phyloP scores from a whole-genome alignment of 805 yeast species.

The Crinitomyces ghanaensis region DNA sequence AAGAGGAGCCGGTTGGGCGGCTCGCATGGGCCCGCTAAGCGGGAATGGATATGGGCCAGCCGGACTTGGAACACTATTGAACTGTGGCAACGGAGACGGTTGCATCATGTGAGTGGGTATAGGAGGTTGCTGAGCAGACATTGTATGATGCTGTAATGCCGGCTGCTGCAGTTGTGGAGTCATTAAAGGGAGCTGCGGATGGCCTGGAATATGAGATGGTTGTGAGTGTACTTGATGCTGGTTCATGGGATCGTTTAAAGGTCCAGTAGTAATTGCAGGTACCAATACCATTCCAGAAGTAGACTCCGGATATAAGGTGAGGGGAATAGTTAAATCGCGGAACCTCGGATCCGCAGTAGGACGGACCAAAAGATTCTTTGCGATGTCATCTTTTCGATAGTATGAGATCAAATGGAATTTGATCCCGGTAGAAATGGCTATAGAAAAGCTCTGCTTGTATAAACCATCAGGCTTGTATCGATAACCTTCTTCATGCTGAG shows the following conservation, averaged over 20 bases:
- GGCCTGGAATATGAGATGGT: slow-evolving; percentile 4
- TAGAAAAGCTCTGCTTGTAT: slow-evolving; percentile 51
- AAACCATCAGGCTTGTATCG: slow-evolving; percentile 41
- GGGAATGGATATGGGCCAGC: too few relatives aligned
- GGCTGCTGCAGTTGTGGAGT: slow-evolving; percentile 3
- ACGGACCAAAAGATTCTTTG: slow-evolving; percentile 22
- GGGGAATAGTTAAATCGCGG: slow-evolving; percentile 25
- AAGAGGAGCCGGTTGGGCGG: background rate
- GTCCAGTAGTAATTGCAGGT: slow-evolving; percentile 13
- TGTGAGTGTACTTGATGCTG: slow-evolving; percentile 5
- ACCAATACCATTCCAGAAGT: slow-evolving; percentile 13
- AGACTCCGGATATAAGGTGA: slow-evolving; percentile 27
- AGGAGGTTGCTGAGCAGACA: slow-evolving; percentile 1
- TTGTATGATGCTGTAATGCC: background rate
- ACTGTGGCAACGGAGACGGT: too few relatives aligned
- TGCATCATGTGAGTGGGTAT: background rate
- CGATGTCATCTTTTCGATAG: slow-evolving; percentile 25
- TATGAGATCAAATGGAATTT: slow-evolving; percentile 55
- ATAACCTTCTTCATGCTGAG: slow-evolving; percentile 22
- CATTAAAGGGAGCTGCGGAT: slow-evolving; percentile 2
- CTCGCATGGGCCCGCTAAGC: background rate
- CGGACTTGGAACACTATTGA: too few relatives aligned
- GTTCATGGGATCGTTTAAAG: slow-evolving; percentile 7
- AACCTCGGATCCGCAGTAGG: slow-evolving; percentile 37
- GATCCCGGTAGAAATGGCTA: slow-evolving; percentile 39